These are phyloP conservation scores for Austroboletus eburneus DNA, from an alignment of 768 basidiomycete genomes.

Conservation along the genomic window DNA sequence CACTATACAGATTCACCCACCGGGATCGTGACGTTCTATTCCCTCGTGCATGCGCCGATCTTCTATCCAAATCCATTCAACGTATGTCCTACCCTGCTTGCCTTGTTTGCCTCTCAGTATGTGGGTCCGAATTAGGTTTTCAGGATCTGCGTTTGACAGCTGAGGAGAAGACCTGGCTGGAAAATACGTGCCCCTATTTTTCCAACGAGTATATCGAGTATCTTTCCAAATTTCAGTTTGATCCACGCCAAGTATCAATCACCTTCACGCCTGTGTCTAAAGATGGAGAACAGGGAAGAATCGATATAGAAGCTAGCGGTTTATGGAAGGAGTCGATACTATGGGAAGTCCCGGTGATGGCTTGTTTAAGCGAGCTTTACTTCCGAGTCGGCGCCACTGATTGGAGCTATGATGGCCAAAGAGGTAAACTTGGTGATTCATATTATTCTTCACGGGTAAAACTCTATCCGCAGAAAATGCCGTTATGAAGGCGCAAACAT, in stretches of 20 bases:
- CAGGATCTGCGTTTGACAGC: conserved; percentile 52
- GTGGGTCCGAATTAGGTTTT: conserved; percentile 51
- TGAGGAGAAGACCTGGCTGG: conserved; percentile 66
- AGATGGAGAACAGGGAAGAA: conserved; percentile 48
- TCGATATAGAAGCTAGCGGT: conserved; percentile 72
- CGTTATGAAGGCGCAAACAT: conserved; percentile 60
- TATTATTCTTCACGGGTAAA: background rate
- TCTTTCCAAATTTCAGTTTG: conserved; percentile 64
- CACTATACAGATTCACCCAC: conserved; percentile 78
- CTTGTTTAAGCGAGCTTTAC: conserved; percentile 85
- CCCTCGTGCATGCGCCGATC: conserved; percentile 35
- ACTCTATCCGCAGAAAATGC: conserved; percentile 52
- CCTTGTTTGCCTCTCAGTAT: conserved; percentile 21
- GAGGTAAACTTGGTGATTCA: conserved; percentile 43
- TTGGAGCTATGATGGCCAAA: conserved; percentile 83
- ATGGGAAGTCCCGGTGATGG: conserved; percentile 97
- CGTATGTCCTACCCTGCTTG: conserved; percentile 37
- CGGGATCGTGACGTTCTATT: conserved; percentile 64
- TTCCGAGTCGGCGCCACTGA: conserved; percentile 71
- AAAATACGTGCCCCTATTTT: conserved; percentile 69
- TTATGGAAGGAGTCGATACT: conserved; percentile 83
- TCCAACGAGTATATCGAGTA: conserved; percentile 69
- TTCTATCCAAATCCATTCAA: conserved; percentile 52
- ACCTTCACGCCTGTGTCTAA: conserved; percentile 56
- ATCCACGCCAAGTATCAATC: conserved; percentile 59